These are phyloP conservation scores for Dichotomopilus funicola DNA, from an alignment of 2,329 filamentous ascomycete species.

Conservation along the genomic window DNA sequence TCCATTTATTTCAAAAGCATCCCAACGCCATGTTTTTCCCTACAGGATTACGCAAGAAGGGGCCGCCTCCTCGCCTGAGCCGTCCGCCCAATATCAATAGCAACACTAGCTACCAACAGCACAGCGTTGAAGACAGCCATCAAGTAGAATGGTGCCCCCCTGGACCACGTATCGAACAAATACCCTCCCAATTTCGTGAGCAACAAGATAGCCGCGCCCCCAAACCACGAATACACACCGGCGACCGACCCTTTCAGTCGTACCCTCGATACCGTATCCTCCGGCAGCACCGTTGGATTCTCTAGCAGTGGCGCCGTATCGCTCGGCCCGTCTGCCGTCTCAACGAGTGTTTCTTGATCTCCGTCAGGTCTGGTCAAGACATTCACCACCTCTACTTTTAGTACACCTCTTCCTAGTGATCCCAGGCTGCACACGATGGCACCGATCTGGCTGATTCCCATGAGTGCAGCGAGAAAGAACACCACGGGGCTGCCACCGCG, in stretches of 20 bases:
- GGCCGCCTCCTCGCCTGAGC: conserved; percentile 12
- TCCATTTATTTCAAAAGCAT: neutral
- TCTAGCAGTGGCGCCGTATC: conserved; percentile 38
- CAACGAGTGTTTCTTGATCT: conserved; percentile 26
- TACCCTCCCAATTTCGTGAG: conserved; percentile 86
- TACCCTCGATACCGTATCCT: conserved; percentile 40
- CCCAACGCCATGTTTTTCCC: neutral
- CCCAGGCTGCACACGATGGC: conserved; percentile 95
- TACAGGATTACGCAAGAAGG: neutral
- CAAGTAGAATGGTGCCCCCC: conserved; percentile 84
- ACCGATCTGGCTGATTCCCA: conserved; percentile 92
- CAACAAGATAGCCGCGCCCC: conserved; percentile 81
- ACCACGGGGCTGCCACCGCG: conserved; percentile 62
- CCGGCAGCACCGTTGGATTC: conserved; percentile 15
- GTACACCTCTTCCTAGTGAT: conserved; percentile 72
- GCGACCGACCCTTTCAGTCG: conserved; percentile 87
- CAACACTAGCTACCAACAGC: conserved; percentile 53
- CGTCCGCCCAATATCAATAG: conserved; percentile 41
- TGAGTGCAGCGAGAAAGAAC: conserved; percentile 69
- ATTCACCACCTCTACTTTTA: conserved; percentile 42
- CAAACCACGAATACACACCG: conserved; percentile 86
- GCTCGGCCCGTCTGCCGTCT: conserved; percentile 21
- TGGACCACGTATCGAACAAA: conserved; percentile 70
- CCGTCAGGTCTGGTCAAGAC: conserved; percentile 27
- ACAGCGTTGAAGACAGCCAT: conserved; percentile 83